A percentile compares a stretch with the other conserved stretches of the same genome.
These are phyloP conservation scores for Zymoseptoria ardabiliae DNA, from an alignment of 2,329 filamentous ascomycete species.

Conservation along the genomic window DNA sequence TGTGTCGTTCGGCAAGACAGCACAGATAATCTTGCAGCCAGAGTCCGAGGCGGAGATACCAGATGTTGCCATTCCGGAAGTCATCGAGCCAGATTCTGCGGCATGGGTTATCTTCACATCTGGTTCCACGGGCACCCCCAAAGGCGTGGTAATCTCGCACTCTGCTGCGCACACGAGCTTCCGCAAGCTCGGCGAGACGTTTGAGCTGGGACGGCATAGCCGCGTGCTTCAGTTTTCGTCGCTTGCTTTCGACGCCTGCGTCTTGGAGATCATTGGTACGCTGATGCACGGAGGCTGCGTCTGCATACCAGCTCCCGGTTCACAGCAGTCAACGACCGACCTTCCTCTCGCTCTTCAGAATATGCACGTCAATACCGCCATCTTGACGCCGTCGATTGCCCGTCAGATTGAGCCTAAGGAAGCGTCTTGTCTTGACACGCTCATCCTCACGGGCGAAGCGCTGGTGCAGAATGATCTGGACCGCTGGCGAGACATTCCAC, in stretches of 20 bases:
- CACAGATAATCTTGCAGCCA: background rate
- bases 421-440: background rate
- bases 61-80: background rate
- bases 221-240: slow-evolving; percentile 9
- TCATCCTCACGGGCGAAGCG: background rate
- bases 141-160: slow-evolving; percentile 4
- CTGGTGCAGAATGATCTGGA: background rate
- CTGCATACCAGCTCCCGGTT: slow-evolving; percentile 1
- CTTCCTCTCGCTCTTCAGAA: background rate
- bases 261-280: slow-evolving; percentile 2
- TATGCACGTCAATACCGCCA: background rate
- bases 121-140: slow-evolving; percentile 11
- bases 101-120: slow-evolving; percentile 10
- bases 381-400: background rate
- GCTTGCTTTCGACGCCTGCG: slow-evolving; percentile 14
- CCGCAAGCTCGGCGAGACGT: background rate
- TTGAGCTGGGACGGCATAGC: background rate
- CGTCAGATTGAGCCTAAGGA: background rate
- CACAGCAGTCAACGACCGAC: background rate
- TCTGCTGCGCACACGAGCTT: background rate
- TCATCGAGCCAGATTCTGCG: background rate
- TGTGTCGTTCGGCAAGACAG: background rate
- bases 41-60: background rate
- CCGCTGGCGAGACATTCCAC: background rate
- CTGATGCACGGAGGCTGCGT: slow-evolving; percentile 11